Evolutionary conservation across 768 basidiomycete species (phyloP).

Genomic region (Amanita rubescens): DNA sequence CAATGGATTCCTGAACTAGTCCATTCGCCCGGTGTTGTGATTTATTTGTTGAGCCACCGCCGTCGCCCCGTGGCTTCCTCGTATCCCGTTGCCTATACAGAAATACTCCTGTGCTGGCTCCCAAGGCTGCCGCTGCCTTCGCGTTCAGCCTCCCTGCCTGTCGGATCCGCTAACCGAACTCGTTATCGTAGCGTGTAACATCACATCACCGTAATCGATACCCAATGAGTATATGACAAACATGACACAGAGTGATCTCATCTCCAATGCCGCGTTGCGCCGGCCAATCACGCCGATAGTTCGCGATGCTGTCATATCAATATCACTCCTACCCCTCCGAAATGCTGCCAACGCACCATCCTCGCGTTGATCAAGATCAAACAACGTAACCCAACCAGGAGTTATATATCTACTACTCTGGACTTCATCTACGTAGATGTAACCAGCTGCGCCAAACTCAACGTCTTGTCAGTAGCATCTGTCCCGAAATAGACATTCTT

Average conservation of each 20-base stretch:
- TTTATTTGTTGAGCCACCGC: slow-evolving; percentile 23
- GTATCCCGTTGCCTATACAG: background rate
- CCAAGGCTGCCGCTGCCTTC: background rate
- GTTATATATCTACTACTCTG: background rate
- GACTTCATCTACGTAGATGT: slow-evolving; percentile 8
- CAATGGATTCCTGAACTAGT: slow-evolving; percentile 35
- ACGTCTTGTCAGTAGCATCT: slow-evolving; percentile 46
- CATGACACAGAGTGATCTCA: background rate
- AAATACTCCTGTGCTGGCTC: background rate
- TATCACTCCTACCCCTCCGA: background rate
- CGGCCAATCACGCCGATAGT: background rate
- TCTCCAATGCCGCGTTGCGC: background rate
- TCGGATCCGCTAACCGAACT: background rate
- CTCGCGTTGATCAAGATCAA: background rate
- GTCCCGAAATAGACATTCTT: slow-evolving; percentile 74
- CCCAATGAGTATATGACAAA: background rate
- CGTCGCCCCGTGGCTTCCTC: slow-evolving; percentile 8
- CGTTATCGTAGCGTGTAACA: background rate
- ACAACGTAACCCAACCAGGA: background rate
- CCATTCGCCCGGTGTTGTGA: slow-evolving; percentile 14
- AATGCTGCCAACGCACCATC: background rate
- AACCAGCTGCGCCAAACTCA: slow-evolving; percentile 51
- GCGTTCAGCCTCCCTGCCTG: background rate
- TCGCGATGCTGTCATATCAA: background rate
- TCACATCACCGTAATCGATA: slow-evolving; percentile 3